These are phyloP conservation scores for Fusarium chuoi DNA, from an alignment of 2,329 filamentous ascomycete species.

Conservation along the genomic window DNA sequence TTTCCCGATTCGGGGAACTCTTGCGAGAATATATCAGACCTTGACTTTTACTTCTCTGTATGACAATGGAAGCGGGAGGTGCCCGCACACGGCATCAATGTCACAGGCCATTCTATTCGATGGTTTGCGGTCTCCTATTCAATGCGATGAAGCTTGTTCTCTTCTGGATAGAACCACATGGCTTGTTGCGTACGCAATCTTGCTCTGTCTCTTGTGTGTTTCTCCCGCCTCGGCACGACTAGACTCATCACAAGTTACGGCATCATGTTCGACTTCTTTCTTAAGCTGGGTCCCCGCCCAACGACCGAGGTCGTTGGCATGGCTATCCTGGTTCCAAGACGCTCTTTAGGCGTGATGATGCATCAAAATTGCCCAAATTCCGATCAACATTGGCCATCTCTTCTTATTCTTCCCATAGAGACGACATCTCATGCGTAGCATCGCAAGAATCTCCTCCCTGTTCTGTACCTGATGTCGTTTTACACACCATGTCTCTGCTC, in stretches of 20 bases:
- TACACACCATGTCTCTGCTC: constrained; percentile 45
- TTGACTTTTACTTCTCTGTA: constrained; percentile 4
- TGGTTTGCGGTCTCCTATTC: background rate
- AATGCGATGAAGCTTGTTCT: background rate
- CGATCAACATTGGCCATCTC: background rate
- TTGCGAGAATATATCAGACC: constrained; percentile 46
- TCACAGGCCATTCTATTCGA: constrained; percentile 5
- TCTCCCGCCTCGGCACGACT: background rate
- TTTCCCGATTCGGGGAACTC: constrained; percentile 47
- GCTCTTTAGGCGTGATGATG: background rate
- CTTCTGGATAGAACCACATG: constrained; percentile 2
- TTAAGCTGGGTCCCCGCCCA: constrained; percentile 9
- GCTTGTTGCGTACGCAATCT: constrained; percentile 6
- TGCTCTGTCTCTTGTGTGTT: background rate
- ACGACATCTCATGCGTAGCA: constrained; percentile 18
- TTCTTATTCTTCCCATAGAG: background rate
- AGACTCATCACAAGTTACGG: constrained; percentile 6
- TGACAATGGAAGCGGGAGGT: constrained; percentile 5
- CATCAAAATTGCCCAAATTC: background rate
- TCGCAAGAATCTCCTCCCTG: constrained; percentile 19
- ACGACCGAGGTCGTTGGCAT: constrained; percentile 1
- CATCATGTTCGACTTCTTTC: constrained; percentile 25
- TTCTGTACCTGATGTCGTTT: constrained; percentile 40
- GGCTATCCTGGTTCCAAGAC: background rate
- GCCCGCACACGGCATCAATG: constrained; percentile 16